Percentiles rank a stretch among this genome's conserved stretches.
phyloP scores from a whole-genome alignment of 345 rosid genomes.

The Lepidium sativum region DNA sequence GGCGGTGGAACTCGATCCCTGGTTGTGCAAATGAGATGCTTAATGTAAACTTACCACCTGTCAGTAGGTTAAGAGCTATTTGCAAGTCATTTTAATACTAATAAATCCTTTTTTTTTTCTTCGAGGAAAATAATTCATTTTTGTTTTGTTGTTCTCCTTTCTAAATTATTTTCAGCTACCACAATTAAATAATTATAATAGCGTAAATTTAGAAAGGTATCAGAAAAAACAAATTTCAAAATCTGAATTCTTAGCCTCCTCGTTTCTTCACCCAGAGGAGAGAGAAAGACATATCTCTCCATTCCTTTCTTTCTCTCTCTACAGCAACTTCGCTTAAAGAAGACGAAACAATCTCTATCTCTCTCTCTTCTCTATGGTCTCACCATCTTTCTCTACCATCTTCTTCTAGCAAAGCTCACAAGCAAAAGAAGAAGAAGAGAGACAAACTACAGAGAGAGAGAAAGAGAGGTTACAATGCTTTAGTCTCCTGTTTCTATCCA shows the following conservation, averaged over 20 bases:
- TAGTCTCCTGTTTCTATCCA: slow-evolving; percentile 52
- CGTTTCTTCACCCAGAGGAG: slow-evolving; percentile 21
- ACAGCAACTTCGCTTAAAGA: slow-evolving; percentile 53
- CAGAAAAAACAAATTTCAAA: slow-evolving; percentile 17
- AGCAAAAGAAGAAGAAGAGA: neutral
- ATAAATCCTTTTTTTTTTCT: neutral
- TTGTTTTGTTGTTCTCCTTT: slow-evolving; percentile 15
- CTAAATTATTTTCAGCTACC: slow-evolving; percentile 22
- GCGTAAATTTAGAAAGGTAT: neutral
- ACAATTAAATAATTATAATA: slow-evolving; percentile 10
- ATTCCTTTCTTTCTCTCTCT: slow-evolving; percentile 26
- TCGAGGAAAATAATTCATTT: neutral
- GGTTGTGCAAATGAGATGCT: too few relatives aligned
- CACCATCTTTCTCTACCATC: slow-evolving; percentile 13
- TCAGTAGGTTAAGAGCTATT: too few relatives aligned
- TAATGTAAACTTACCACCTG: too few relatives aligned
- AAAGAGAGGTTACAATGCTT: slow-evolving; percentile 20
- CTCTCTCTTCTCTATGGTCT: slow-evolving; percentile 19
- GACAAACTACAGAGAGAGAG: neutral
- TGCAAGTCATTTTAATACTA: neutral
- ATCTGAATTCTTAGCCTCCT: slow-evolving; percentile 26
- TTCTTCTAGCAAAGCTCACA: neutral
- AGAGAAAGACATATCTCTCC: slow-evolving; percentile 1
- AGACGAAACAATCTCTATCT: slow-evolving; percentile 49
- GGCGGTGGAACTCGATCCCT: too few relatives aligned